Evolutionary conservation across 1,284 basidiomycete genomes (phyloP), one percentile per base, ranked within the genome.

Genomic region (Boletellus dicymbophilus): DNA sequence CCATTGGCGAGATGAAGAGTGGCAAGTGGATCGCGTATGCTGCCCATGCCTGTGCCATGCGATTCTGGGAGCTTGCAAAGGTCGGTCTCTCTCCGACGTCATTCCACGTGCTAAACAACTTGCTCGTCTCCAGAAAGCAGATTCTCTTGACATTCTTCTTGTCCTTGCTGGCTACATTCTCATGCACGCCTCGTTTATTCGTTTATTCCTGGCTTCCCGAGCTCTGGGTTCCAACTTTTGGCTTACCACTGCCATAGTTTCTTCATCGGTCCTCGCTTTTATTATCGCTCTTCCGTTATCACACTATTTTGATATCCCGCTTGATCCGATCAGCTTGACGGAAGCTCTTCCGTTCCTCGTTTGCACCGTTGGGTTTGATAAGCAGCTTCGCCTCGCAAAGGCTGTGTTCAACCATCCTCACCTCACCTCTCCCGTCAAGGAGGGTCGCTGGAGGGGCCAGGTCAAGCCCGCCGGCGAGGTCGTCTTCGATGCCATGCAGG

Each of bases 301-400:
- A 3, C 86, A 91, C 68, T 79, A 88, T 40, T 77, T 97, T 53
- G 79, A 82, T 56, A 93, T 99, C 48, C 88, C 88, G 8, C 88
- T 99, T 59, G 95, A 99, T 69, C 93, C 93, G 2, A 88, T 99
- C 50, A 86, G 89, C 16, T 78, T 99, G 28, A 95, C 93, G 15
- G 97, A 99, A 70, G 95, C 96, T 0, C 79, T 99, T 2, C 96
- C 96, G 0, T 99, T 99, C 85, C 79, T 99, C 33, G 95, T 99
- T 37, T 97, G 97, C 70, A 96, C 93, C 1, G 88, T 99, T 50
- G 96, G 96, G 13, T 99, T 98, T 67, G 96, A 99, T 73, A 99
- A 99, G 72, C 96, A 95, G 0, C 88, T 95, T 52, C 83, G 93
- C 12, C 84, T 99, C 34, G 95, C 95, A 0, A 82, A 89, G 25